Evolutionary conservation across 176 grass and related monocot genomes (phyloP), one percentile per base, ranked within the genome.

Genomic region (Cymbopogon citratus): DNA sequence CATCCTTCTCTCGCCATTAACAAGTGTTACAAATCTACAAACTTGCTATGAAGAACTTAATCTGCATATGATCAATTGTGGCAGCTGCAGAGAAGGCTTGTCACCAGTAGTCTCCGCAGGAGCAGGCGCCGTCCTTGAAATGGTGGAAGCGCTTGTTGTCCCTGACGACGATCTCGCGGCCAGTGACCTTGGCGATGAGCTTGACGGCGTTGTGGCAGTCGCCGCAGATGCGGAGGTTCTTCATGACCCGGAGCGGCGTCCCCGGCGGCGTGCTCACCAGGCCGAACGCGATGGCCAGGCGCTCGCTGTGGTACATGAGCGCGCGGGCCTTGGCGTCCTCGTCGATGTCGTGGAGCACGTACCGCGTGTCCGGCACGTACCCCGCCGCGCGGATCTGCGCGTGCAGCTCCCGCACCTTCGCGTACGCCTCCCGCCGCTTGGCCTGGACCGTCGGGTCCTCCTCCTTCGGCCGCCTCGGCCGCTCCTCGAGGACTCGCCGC

Each of bases 261-360:
- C 95, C 88, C 6, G 87, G 77, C 62, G 87, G 80, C 38, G 90
- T 98, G 86, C 84, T 94, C 41, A 94, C 83, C 41, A 98, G 71
- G 9, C 95, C 92, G 44, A 92, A 98, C 12, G 90, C 92, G 82
- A 98, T 89, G 72, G 95, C 95, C 36, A 93, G 71, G 41, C 92
- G 91, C 84, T 98, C 92, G 80, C 95, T 98, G 80, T 98, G 90
- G 87, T 98, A 91, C 95, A 98, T 91, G 35, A 94, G 86, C 16
- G 95, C 92, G 49, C 93, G 84, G 28, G 67, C 86, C 88, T 98
- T 98, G 43, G 95, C 88, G 41, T 18, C 88, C 85, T 93, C 92
- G 72, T 89, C 92, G 23, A 98, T 25, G 83, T 93, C 92, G 69
- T 94, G 95, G 76, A 98, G 80, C 66, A 94, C 92, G 54, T 81